Percentiles rank a stretch among this genome's conserved stretches.
phyloP scores from a whole-genome alignment of 495 filamentous ascomycete species.

The Parathielavia appendiculata region DNA sequence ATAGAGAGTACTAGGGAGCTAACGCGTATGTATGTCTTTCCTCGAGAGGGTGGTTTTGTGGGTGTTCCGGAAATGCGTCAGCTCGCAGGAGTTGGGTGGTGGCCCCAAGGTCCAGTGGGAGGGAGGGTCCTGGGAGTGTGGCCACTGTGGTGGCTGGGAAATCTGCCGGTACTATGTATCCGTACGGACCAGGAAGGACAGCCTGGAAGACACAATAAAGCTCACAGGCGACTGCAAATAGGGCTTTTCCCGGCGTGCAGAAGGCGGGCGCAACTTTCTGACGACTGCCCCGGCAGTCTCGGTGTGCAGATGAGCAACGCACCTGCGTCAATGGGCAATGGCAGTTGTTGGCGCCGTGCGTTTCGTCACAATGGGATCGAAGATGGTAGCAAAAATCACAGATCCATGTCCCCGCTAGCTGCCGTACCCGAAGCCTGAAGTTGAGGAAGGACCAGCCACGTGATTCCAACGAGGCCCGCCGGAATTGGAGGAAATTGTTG shows the following conservation, averaged over 20 bases:
- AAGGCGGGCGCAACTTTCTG: conserved; percentile 10
- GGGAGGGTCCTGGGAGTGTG: not conserved
- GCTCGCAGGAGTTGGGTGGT: conserved; percentile 1
- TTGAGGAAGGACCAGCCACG: conserved; percentile 25
- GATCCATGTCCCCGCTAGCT: conserved; percentile 21
- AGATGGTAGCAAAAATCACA: conserved; percentile 29
- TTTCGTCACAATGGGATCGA: conserved; percentile 26
- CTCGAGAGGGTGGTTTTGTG: not conserved
- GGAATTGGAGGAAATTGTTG: conserved; percentile 13
- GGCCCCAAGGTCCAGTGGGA: not conserved
- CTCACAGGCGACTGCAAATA: not conserved
- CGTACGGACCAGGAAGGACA: not conserved
- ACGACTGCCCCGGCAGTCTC: conserved; percentile 9
- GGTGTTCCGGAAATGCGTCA: conserved; percentile 4
- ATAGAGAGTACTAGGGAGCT: not conserved
- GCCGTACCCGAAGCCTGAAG: conserved; percentile 11
- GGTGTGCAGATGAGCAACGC: conserved; percentile 21
- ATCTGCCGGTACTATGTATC: not conserved
- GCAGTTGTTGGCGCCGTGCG: not conserved
- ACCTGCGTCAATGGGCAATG: conserved; percentile 33
- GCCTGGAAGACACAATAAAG: not conserved
- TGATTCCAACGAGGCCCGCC: conserved; percentile 19
- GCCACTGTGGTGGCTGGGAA: conserved; percentile 20
- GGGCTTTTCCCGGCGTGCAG: conserved; percentile 7
- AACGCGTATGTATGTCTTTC: too few species aligned